phyloP scores from a whole-genome alignment of 371 early-diverging fungal genomes.

The Dentiscutata heterogama region DNA sequence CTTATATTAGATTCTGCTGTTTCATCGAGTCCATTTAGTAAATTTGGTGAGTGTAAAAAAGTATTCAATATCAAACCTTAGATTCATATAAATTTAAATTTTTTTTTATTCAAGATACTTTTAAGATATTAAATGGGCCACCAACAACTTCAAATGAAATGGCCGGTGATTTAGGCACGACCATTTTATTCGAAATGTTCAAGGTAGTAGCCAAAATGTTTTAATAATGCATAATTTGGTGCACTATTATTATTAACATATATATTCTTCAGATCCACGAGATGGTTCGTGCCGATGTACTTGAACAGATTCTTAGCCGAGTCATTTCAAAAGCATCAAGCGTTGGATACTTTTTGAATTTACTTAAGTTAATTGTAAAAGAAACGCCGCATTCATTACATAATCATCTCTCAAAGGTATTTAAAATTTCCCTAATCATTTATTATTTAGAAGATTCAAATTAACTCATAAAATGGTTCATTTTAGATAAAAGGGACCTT shows the following conservation, averaged over 20 bases:
- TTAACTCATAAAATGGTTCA: background rate
- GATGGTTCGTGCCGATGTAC: constrained; percentile 66
- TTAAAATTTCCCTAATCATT: background rate
- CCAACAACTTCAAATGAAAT: constrained; percentile 50
- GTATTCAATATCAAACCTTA: background rate
- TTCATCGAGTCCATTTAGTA: constrained; percentile 49
- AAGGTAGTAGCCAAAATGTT: constrained; percentile 51
- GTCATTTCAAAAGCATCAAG: constrained; percentile 66
- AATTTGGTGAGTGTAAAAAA: constrained; percentile 38
- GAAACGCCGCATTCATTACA: constrained; percentile 53
- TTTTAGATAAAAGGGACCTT: constrained; percentile 66
- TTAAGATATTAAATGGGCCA: constrained; percentile 39
- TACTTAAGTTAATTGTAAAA: constrained; percentile 60
- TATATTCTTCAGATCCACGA: constrained; percentile 58
- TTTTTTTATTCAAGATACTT: constrained; percentile 43
- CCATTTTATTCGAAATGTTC: constrained; percentile 60
- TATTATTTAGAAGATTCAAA: no score
- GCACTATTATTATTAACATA: background rate
- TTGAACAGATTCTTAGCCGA: constrained; percentile 70
- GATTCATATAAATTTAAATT: constrained; percentile 10
- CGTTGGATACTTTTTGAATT: constrained; percentile 59
- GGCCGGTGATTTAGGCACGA: constrained; percentile 57
- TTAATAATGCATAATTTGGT: background rate
- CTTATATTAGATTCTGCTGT: constrained; percentile 63
- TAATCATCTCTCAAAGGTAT: constrained; percentile 36